Base-by-base conservation (phyloP, 2,329 filamentous ascomycete species). In the Metarhizium album region DNA sequence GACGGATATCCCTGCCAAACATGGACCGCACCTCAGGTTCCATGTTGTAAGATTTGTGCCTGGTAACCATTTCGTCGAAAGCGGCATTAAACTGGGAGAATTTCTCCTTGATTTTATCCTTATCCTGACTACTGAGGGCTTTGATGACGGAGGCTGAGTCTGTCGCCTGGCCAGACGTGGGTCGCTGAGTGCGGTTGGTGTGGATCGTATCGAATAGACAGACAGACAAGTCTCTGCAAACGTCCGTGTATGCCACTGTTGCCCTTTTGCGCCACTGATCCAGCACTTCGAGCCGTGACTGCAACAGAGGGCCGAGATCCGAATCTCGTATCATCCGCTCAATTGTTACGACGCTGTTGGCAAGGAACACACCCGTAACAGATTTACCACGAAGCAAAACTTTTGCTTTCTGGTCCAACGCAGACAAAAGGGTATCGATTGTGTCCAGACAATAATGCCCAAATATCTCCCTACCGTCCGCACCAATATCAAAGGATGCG, bases 101-200 rank as follows among this genome's bases (percentile, higher is more conserved):
- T 69, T 97, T 97, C 67, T 89, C 83, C 70, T 98, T 98, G 70
- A 97, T 95, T 52, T 83, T 84, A 64, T 98, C 93, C 67, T 91
- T 94, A 64, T 98, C 93, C 66, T 95, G 96, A 60, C 84, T 89
- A 45, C 80, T 83, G 3, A 97, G 74, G 1, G 80, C 80, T 67
- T 95, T 95, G 53, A 97, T 75, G 52, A 96, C 86, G 1, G 86
- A 85, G 16, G 83, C 82, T 2, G 87, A 93, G 66, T 96, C 90
- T 24, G 40, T 22, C n/a, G 79, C 80, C 24, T 81, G 82, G 8
- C 84, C 81, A 2, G 86, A 90, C 0, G 82, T 78, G 14, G 90
- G 88, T 18, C 90, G 82, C 47, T 81, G 69, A 23, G 74, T 71
- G 38, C 88, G 84, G 63, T 83, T 93, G 1, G 91, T 97, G 69